Evolutionary conservation across 768 basidiomycete genomes (phyloP), one percentile per base, ranked within the genome.

Genomic region (Podaxis rugospora): DNA sequence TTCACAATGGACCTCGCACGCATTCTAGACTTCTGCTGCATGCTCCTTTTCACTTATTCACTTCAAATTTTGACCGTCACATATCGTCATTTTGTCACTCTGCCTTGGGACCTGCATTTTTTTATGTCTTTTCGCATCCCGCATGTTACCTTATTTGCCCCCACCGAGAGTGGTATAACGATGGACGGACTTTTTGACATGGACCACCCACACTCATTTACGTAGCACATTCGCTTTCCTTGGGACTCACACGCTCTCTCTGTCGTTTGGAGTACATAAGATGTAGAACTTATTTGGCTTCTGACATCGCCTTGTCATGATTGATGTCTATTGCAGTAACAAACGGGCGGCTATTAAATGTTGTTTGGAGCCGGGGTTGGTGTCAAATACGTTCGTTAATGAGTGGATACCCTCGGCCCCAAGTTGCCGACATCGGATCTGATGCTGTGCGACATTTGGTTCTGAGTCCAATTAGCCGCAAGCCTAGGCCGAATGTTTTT

Each of bases 121-220:
- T n/a, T 18, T n/a, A 44, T 18, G 18, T 44, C n/a, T 14, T 18
- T 44, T 16, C 14, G 6, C 18, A 14, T 44, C 5, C 16, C 5
- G 18, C 14, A 44, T 44, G 42, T 44, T 44, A 44, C 7, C 42
- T 44, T 44, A 44, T 21, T 44, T 18, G 18, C 42, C 40, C 7
- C 40, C 40, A 42, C 40, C 13, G 5, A 42, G 5, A 18, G 42
- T 16, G 42, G 42, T 44, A 18, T 6, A 18, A 4, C 42, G 42
- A 18, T 18, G 42, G 42, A 44, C 42, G 32, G 52, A 54, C 52
- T 21, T 54, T 18, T 18, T 35, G 28, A 52, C 9, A 52, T 10
- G 27, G 25, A 55, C 42, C 39, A 54, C 6, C 37, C 53, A 57
- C 55, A n/a, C 55, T 57, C 55, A 25, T 57, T 57, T 49, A 18